These are phyloP conservation scores for Lepiota subincarnata DNA, from an alignment of 768 basidiomycete species.

Conservation along the genomic window DNA sequence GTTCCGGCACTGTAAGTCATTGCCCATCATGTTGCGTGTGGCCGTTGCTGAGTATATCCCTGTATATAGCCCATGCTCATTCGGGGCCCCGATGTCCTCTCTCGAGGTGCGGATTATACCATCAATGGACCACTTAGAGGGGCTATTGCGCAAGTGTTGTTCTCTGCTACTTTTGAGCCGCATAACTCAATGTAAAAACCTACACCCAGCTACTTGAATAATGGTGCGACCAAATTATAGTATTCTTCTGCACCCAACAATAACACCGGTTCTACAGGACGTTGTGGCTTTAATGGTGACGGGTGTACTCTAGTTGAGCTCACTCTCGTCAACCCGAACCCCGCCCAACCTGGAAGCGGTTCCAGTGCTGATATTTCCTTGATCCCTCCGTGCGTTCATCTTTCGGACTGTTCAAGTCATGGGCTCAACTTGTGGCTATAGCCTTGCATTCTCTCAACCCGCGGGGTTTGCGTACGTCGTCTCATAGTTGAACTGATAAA, in stretches of 20 bases:
- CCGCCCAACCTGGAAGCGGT: conserved; percentile 12
- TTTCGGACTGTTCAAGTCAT: neutral
- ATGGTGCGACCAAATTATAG: neutral
- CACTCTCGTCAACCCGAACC: conserved; percentile 26
- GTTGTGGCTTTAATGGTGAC: conserved; percentile 36
- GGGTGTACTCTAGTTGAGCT: conserved; percentile 33
- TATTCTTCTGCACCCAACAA: too few species aligned
- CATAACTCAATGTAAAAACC: neutral
- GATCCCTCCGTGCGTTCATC: conserved; percentile 34
- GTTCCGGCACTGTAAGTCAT: conserved; percentile 25
- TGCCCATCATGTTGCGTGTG: neutral
- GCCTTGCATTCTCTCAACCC: conserved; percentile 36
- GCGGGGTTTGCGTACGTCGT: conserved; percentile 36
- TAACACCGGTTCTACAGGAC: conserved; percentile 21
- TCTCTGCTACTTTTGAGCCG: neutral
- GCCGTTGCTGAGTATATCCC: neutral
- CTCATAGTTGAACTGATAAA: neutral
- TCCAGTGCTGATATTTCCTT: conserved; percentile 20
- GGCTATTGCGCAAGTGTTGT: conserved; percentile 30
- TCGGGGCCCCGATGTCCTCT: conserved; percentile 24
- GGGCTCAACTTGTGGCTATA: conserved; percentile 15
- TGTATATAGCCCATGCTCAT: conserved; percentile 22
- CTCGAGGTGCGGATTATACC: conserved; percentile 25
- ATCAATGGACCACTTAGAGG: conserved; percentile 24
- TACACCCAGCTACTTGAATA: conserved; percentile 1